phyloP scores from a whole-genome alignment of 257 asterid genomes.

The Avicennia marina region DNA sequence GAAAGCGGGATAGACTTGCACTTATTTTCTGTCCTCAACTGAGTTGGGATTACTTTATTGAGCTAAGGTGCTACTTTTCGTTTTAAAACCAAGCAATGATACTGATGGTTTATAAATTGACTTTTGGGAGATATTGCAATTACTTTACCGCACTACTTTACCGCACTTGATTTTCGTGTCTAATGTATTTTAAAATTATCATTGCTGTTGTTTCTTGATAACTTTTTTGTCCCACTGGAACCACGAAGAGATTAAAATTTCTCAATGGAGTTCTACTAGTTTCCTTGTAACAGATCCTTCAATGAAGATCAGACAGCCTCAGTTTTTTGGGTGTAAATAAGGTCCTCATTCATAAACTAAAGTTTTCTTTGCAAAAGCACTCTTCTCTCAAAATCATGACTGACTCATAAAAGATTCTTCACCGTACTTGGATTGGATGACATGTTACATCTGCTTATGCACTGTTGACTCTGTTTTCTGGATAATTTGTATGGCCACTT shows the following conservation, averaged over 20 bases:
- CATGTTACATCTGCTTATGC: neutral
- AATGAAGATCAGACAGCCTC: neutral
- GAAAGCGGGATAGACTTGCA: neutral
- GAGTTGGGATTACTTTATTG: conserved; percentile 8
- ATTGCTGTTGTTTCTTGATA: neutral
- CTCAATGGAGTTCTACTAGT: neutral
- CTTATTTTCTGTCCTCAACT: neutral
- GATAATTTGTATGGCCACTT: neutral
- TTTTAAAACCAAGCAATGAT: neutral
- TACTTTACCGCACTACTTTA: no score
- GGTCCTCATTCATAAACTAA: conserved; percentile 1
- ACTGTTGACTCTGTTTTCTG: neutral
- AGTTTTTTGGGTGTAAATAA: neutral
- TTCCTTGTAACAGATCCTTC: conserved; percentile 5
- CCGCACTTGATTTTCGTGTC: neutral
- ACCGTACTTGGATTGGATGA: neutral
- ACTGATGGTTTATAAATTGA: conserved; percentile 4
- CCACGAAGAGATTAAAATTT: neutral
- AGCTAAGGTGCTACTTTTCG: neutral
- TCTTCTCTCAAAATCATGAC: no score
- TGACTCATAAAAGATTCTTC: no score
- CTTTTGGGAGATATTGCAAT: neutral
- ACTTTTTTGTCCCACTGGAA: conserved; percentile 4
- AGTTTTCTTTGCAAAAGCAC: no score
- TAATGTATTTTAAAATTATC: neutral